Conservation (phyloP, 169 alveolate genomes). For the Plasmodium gonderi region DNA sequence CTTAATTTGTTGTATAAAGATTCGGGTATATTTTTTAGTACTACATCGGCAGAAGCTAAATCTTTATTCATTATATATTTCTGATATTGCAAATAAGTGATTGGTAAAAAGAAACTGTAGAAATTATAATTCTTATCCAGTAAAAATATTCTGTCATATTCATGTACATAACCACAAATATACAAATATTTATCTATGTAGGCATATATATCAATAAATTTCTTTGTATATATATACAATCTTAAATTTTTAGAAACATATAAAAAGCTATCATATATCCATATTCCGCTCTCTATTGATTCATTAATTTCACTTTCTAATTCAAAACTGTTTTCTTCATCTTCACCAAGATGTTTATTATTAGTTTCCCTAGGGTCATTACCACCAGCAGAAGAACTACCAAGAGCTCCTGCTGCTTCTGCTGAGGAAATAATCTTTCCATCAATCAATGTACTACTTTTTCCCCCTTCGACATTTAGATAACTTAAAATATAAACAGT, state of each 20-base stretch:
- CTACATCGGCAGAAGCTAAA: conserved; percentile 84
- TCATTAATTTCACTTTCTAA: conserved; percentile 81
- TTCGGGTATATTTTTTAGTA: conserved; percentile 81
- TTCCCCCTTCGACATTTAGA: conserved; percentile 20
- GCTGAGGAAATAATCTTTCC: not conserved
- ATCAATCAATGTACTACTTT: not conserved
- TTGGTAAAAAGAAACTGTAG: conserved; percentile 77
- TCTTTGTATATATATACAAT: conserved; percentile 84
- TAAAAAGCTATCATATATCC: conserved; percentile 88
- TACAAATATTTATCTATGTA: conserved; percentile 85
- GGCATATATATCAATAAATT: conserved; percentile 84
- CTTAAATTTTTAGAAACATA: conserved; percentile 84
- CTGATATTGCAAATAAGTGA: conserved; percentile 82
- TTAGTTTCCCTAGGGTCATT: not conserved
- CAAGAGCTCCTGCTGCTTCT: not conserved
- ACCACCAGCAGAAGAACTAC: not conserved
- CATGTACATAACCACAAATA: conserved; percentile 86
- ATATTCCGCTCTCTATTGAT: conserved; percentile 86
- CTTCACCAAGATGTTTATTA: conserved; percentile 25
- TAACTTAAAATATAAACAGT: conserved; percentile 79
- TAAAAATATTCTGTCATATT: conserved; percentile 82
- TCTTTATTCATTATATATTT: conserved; percentile 77
- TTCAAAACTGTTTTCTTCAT: conserved; percentile 76
- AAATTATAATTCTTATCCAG: conserved; percentile 82
- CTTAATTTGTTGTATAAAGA: conserved; percentile 90